phyloP scores from a whole-genome alignment of 2,329 filamentous ascomycete genomes.

The Acarospora socialis region DNA sequence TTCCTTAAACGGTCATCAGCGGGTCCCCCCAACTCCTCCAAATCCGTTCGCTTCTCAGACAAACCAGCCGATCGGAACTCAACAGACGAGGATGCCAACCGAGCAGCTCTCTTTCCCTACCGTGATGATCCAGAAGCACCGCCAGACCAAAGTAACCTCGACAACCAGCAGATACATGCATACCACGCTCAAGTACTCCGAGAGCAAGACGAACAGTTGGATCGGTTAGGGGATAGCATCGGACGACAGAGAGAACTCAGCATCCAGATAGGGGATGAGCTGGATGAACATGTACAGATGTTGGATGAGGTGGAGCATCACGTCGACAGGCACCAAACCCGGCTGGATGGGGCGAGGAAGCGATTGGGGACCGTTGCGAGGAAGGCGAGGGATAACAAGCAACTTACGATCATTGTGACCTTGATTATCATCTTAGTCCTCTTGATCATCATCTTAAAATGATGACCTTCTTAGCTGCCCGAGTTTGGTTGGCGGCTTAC shows the following conservation, averaged over 20 bases:
- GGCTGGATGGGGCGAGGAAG: constrained; percentile 60
- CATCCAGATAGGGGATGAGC: constrained; percentile 91
- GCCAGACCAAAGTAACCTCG: constrained; percentile 40
- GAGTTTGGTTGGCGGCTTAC: too few species aligned
- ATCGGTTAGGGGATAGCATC: constrained; percentile 72
- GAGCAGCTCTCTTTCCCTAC: constrained; percentile 52
- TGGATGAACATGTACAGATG: constrained; percentile 78
- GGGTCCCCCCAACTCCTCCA: constrained; percentile 30
- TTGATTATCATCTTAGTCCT: constrained; percentile 72
- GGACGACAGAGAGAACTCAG: constrained; percentile 79
- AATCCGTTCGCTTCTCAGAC: constrained; percentile 80
- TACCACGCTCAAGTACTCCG: constrained; percentile 68
- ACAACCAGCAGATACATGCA: constrained; percentile 73
- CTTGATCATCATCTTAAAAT: constrained; percentile 71
- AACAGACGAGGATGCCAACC: constrained; percentile 37
- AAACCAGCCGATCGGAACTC: constrained; percentile 31
- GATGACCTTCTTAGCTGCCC: too few species aligned
- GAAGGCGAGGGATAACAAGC: constrained; percentile 72
- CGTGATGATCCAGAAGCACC: constrained; percentile 46
- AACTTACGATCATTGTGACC: constrained; percentile 65
- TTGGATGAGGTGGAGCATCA: constrained; percentile 77
- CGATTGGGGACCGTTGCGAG: constrained; percentile 57
- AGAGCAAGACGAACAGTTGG: constrained; percentile 92
- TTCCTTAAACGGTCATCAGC: constrained; percentile 19
- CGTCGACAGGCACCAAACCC: constrained; percentile 65